Conservation (phyloP, 306 rosid genomes). For the Cajanus cajan region DNA sequence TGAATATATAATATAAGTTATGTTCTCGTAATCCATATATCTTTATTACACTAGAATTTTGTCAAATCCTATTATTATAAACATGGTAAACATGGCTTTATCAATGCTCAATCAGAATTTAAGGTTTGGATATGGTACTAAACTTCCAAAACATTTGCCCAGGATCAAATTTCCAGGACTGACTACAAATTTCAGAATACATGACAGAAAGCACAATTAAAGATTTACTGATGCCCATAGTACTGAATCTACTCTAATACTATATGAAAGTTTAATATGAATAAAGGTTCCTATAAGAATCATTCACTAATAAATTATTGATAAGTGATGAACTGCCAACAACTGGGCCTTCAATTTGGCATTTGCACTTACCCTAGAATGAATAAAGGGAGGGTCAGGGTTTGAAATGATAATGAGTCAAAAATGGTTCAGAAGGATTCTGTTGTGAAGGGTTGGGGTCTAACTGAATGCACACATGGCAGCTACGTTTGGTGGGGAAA, state of each 20-base stretch:
- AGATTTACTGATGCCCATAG: background rate
- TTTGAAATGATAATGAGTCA: background rate
- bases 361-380: background rate
- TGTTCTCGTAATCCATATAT: background rate
- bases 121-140: background rate
- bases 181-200: constrained; percentile 8
- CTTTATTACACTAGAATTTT: background rate
- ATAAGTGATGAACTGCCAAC: background rate
- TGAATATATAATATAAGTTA: background rate
- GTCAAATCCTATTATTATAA: background rate
- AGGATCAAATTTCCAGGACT: background rate
- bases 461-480: background rate
- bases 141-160: constrained; percentile 5
- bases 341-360: background rate
- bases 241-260: background rate
- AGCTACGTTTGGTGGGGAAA: background rate
- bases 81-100: background rate
- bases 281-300: background rate
- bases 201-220: background rate
- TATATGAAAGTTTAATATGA: background rate
- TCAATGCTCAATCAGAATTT: background rate
- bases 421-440: background rate
- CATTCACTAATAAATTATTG: background rate
- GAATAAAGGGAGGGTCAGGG: background rate
- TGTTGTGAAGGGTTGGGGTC: background rate